Evolutionary conservation across 768 basidiomycete species (phyloP).

Genomic region (Termitomyces sp.): DNA sequence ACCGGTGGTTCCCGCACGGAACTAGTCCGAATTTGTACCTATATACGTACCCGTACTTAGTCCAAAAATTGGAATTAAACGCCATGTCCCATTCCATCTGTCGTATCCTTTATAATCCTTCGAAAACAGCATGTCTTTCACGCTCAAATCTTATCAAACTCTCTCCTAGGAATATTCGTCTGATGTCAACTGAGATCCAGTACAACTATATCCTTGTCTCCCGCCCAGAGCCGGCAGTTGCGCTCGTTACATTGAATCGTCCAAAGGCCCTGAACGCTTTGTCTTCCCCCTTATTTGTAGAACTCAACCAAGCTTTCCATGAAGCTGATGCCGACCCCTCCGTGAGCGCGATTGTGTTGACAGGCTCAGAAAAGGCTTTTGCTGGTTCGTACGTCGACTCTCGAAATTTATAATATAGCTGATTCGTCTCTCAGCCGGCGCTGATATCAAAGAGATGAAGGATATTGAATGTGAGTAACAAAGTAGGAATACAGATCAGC

Average conservation of each 20-base stretch:
- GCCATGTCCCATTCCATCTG: conserved; percentile 20
- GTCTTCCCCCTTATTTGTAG: conserved; percentile 69
- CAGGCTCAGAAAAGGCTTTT: conserved; percentile 89
- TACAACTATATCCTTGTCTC: conserved; percentile 69
- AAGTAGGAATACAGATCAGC: not conserved
- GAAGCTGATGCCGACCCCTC: conserved; percentile 65
- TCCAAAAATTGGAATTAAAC: not conserved
- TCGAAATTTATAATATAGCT: not conserved
- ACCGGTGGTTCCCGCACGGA: conserved; percentile 1
- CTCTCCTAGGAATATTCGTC: conserved; percentile 22
- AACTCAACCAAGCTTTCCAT: conserved; percentile 74
- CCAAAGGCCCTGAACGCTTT: conserved; percentile 91
- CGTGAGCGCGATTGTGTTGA: conserved; percentile 84
- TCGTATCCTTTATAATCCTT: conserved; percentile 15
- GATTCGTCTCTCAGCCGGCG: conserved; percentile 58
- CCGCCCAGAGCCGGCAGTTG: conserved; percentile 59
- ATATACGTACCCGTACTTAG: not conserved
- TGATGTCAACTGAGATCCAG: conserved; percentile 41
- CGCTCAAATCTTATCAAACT: conserved; percentile 9
- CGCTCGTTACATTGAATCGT: conserved; percentile 84
- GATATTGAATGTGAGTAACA: conserved; percentile 75
- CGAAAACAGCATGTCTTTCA: conserved; percentile 6
- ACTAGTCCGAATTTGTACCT: not conserved
- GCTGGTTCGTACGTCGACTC: conserved; percentile 55
- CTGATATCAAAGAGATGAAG: conserved; percentile 99